Base-by-base conservation (phyloP, 2,329 filamentous ascomycete genomes). In the Metarhizium anisopliae region DNA sequence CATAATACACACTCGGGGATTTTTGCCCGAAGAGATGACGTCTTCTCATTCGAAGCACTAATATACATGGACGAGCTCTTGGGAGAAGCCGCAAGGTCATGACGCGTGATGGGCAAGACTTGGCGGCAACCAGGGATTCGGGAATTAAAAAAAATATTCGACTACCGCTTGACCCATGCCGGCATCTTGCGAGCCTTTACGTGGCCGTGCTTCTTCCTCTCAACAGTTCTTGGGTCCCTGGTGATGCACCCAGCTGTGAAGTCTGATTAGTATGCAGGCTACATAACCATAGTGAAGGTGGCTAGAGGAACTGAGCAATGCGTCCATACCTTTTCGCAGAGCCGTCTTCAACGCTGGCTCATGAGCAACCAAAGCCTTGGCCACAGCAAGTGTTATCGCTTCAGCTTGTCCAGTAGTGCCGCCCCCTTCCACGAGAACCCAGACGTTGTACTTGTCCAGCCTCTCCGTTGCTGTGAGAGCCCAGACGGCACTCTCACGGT, bases 111-210 rank as follows among this genome's bases (percentile, higher is more conserved):
- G 8, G 38, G 3, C 11, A 16, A 40, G 13, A 40, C 38, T 11
- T 40, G 8, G 11, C 38, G 38, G 38, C 38, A 2, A 30, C 8
- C 45, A 20, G 14, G 2, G 20, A 13, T 16, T 38, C 29, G 8
- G n/a, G 18, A 50, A 50, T 18, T 3, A 25, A 36, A 4, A 50
- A 10, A n/a, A 13, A 20, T 3, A 25, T 51, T 32, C 7, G 10
- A 38, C 53, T 78, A 84, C 75, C 81, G 76, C 84, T 96, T 97
- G 80, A 97, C 92, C 94, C 95, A 99, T 66, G 94, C 83, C 58
- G 93, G 93, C 84, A 88, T 95, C 85, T 99, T 99, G 75, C 94
- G 89, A 57, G 94, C 93, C 82, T 99, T 99, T 76, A 95, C 74
- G 68, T 90, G 90, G 64, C 94, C 95, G 56, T 90, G 84, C 83